These are phyloP conservation scores for Fagopyrum tataricum DNA, from an alignment of 148 eudicot genomes.

Conservation along the genomic window DNA sequence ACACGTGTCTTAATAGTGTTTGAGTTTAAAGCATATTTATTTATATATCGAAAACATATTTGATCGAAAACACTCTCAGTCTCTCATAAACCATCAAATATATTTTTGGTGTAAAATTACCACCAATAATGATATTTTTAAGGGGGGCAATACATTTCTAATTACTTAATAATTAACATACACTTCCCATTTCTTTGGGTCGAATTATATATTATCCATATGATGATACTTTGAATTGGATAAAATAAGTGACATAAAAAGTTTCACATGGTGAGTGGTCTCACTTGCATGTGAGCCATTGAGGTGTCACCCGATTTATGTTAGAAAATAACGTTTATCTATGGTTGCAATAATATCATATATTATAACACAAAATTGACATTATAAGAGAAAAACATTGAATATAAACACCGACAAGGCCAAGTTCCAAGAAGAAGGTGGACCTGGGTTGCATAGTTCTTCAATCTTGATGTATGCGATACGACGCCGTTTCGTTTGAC, in stretches of 20 bases:
- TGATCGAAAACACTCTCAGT: too few species aligned
- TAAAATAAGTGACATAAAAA: neutral
- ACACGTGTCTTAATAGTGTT: too few species aligned
- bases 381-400: neutral
- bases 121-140: too few species aligned
- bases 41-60: too few species aligned
- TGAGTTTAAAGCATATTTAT: too few species aligned
- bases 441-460: neutral
- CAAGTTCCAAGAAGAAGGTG: neutral
- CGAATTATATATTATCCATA: too few species aligned
- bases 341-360: neutral
- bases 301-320: neutral
- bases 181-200: too few species aligned
- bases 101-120: too few species aligned
- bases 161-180: too few species aligned
- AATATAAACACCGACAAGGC: neutral
- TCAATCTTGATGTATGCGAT: neutral
- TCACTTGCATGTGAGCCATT: conserved; percentile 6
- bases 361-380: neutral
- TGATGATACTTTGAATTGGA: too few species aligned
- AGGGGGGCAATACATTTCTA: too few species aligned
- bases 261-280: neutral
- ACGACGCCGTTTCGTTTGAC: conserved; percentile 6
- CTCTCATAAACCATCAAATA: too few species aligned
- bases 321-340: neutral